These are phyloP conservation scores for Hypoxylon sp. DNA, from an alignment of 2,329 filamentous ascomycete species.

Conservation along the genomic window DNA sequence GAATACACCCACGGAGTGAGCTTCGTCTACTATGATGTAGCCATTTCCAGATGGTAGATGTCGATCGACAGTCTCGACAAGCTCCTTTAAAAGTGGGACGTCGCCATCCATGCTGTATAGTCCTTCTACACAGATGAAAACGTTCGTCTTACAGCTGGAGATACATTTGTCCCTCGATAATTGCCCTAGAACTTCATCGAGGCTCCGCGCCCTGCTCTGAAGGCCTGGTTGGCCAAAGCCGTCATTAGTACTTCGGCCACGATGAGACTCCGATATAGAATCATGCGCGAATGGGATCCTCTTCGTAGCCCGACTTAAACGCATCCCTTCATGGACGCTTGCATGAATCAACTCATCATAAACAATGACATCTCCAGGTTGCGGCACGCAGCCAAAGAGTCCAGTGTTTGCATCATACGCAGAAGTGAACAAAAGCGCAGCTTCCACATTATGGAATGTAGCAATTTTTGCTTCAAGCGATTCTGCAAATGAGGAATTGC, in stretches of 20 bases:
- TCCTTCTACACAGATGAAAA: slow-evolving; percentile 79
- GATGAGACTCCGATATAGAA: slow-evolving; percentile 53
- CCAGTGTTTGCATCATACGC: slow-evolving; percentile 78
- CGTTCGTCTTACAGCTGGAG: slow-evolving; percentile 57
- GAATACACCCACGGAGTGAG: slow-evolving; percentile 75
- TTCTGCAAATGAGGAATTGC: slow-evolving; percentile 63
- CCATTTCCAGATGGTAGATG: slow-evolving; percentile 71
- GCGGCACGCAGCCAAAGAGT: slow-evolving; percentile 72
- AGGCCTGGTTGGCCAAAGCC: slow-evolving; percentile 48
- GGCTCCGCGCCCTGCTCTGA: slow-evolving; percentile 39
- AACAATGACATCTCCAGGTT: slow-evolving; percentile 73
- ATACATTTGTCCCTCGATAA: slow-evolving; percentile 42
- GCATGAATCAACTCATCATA: slow-evolving; percentile 85
- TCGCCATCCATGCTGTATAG: slow-evolving; percentile 91
- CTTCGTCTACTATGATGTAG: slow-evolving; percentile 77
- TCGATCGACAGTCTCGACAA: slow-evolving; percentile 70
- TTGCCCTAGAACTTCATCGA: slow-evolving; percentile 52
- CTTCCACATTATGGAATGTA: slow-evolving; percentile 61
- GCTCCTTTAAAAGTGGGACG: slow-evolving; percentile 72
- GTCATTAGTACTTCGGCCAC: neutral
- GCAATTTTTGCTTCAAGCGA: slow-evolving; percentile 64
- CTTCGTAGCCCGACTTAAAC: slow-evolving; percentile 68
- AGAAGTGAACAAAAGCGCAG: slow-evolving; percentile 69
- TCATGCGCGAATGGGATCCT: slow-evolving; percentile 72
- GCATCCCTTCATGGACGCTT: slow-evolving; percentile 84